A percentile compares a stretch with the other conserved stretches of the same genome.
Conservation (phyloP, 176 grass and related monocot genomes). For the Thalia dealbata region DNA sequence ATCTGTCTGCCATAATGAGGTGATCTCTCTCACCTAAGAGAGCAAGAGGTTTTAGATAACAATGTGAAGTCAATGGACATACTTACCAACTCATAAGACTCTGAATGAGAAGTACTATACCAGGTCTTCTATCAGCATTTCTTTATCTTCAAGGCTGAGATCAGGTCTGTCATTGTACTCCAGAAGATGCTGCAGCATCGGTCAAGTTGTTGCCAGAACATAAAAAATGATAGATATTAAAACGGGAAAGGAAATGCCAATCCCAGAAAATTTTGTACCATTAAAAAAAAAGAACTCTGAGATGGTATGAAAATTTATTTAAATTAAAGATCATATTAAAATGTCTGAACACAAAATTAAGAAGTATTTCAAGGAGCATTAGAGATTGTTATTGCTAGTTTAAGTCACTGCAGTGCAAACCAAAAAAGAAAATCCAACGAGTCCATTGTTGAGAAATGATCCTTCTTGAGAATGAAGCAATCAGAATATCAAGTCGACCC, state of each 20-base stretch:
- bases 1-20: slow-evolving; percentile 90
- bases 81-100: slow-evolving; percentile 3
- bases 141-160: slow-evolving; percentile 86
- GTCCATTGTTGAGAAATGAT: too few species aligned
- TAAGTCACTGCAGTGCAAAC: too few species aligned
- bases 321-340: too few species aligned
- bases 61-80: slow-evolving; percentile 1
- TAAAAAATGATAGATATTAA: background rate
- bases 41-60: slow-evolving; percentile 10
- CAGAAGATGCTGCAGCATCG: slow-evolving; percentile 55
- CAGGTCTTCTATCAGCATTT: slow-evolving; percentile 87
- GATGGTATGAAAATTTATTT: too few species aligned
- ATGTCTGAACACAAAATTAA: too few species aligned
- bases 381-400: too few species aligned
- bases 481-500: too few species aligned
- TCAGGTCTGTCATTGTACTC: slow-evolving; percentile 83
- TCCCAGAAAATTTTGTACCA: background rate
- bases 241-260: background rate
- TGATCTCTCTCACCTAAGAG: slow-evolving; percentile 70
- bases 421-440: too few species aligned
- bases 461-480: too few species aligned
- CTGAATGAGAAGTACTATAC: slow-evolving; percentile 62
- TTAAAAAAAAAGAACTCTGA: too few species aligned
- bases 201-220: slow-evolving; percentile 3
- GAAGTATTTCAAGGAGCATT: too few species aligned